phyloP scores from a whole-genome alignment of 2,329 filamentous ascomycete genomes.

The Stylonectria norvegica region DNA sequence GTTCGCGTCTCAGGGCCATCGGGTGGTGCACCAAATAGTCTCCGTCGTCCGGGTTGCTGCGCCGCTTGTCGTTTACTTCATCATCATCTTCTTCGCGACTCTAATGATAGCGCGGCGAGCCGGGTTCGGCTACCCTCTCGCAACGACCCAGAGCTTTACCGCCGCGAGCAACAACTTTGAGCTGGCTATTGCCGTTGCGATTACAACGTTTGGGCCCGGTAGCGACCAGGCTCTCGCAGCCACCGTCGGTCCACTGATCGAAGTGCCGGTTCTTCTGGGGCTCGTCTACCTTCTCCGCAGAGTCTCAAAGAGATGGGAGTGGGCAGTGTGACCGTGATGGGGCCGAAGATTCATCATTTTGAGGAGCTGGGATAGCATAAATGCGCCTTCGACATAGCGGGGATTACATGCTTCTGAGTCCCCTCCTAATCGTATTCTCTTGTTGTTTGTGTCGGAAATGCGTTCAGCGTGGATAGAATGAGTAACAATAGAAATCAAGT shows the following conservation, averaged over 20 bases:
- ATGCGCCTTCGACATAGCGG: too few relatives aligned
- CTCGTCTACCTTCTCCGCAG: slow-evolving; percentile 72
- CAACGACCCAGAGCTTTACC: slow-evolving; percentile 78
- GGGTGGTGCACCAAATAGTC: slow-evolving; percentile 78
- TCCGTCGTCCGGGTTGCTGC: slow-evolving; percentile 78
- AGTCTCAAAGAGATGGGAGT: slow-evolving; percentile 48
- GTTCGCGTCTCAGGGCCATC: slow-evolving; percentile 75
- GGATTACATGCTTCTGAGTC: too few relatives aligned
- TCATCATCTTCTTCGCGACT: slow-evolving; percentile 68
- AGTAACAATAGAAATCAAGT: slow-evolving; percentile 6
- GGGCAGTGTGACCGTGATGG: slow-evolving; percentile 47
- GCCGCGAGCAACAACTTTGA: slow-evolving; percentile 94
- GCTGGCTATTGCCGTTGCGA: slow-evolving; percentile 81
- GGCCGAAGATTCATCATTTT: too few relatives aligned
- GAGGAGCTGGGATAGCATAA: too few relatives aligned
- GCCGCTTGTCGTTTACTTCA: slow-evolving; percentile 78
- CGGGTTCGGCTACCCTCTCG: slow-evolving; percentile 71
- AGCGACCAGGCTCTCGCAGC: slow-evolving; percentile 79
- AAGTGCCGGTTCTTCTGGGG: slow-evolving; percentile 76
- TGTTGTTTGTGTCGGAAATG: too few relatives aligned
- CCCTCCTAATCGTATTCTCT: too few relatives aligned
- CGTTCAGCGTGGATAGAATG: too few relatives aligned
- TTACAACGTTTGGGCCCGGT: slow-evolving; percentile 73
- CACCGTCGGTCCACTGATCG: slow-evolving; percentile 81
- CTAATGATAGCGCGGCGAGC: slow-evolving; percentile 58